Evolutionary conservation across 306 rosid species (phyloP).

Genomic region (Sophora flavescens): DNA sequence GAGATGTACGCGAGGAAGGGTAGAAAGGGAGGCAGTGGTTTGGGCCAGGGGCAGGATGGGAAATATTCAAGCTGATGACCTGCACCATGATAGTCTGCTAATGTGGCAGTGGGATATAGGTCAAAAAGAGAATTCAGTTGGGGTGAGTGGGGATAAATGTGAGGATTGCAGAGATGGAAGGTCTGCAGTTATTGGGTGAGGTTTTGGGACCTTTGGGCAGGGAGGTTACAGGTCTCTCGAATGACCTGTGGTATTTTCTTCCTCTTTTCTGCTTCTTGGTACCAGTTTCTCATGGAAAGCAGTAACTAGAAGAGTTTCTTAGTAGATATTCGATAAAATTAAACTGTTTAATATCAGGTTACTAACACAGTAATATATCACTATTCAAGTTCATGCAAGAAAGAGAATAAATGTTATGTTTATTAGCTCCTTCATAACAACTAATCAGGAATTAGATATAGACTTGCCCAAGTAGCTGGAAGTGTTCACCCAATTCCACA

Average conservation of each 20-base stretch:
- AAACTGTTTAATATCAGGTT: too few relatives aligned
- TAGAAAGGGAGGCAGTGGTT: too few relatives aligned
- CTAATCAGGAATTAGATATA: slow-evolving; percentile 2
- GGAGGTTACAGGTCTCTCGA: background rate
- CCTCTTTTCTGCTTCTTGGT: background rate
- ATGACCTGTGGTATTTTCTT: background rate
- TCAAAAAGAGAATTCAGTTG: too few relatives aligned
- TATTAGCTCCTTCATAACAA: background rate
- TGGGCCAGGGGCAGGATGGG: too few relatives aligned
- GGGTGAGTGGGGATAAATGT: too few relatives aligned
- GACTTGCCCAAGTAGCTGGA: background rate
- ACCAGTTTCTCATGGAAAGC: too few relatives aligned
- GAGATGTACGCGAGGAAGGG: too few relatives aligned
- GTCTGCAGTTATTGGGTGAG: background rate
- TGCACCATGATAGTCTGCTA: too few relatives aligned
- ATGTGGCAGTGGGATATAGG: too few relatives aligned
- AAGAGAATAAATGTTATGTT: slow-evolving; percentile 29
- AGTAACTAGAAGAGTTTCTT: too few relatives aligned
- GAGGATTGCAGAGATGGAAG: background rate
- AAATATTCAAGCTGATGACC: too few relatives aligned
- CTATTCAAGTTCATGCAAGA: slow-evolving; percentile 9
- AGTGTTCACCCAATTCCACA: slow-evolving; percentile 1
- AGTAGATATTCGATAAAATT: too few relatives aligned
- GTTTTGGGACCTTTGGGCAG: background rate
- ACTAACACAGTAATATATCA: background rate